Conservation (phyloP, 805 yeast species). For the Blastobotrys parvus region DNA sequence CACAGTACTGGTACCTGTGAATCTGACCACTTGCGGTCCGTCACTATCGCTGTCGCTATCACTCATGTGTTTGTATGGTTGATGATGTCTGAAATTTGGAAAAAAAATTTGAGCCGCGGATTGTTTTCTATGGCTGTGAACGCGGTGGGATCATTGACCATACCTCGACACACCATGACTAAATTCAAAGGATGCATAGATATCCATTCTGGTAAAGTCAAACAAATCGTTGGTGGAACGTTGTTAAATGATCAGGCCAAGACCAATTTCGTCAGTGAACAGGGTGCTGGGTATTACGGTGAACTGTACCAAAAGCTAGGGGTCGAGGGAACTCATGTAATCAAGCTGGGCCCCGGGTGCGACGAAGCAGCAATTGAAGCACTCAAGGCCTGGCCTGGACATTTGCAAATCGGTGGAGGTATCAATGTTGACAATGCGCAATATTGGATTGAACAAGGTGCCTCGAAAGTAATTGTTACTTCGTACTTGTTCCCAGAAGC, state of each 20-base stretch:
- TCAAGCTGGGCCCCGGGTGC: constrained; percentile 79
- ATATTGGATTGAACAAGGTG: constrained; percentile 69
- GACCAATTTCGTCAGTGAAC: constrained; percentile 72
- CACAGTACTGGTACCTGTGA: constrained; percentile 21
- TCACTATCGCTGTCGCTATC: background rate
- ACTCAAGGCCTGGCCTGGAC: constrained; percentile 58
- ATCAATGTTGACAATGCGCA: constrained; percentile 66
- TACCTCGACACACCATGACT: constrained; percentile 46
- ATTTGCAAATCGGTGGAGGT: constrained; percentile 90
- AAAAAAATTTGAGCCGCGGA: background rate
- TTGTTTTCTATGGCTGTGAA: background rate
- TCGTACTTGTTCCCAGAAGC: constrained; percentile 80
- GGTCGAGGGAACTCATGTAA: constrained; percentile 81
- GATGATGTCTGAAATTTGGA: background rate
- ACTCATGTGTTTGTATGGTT: background rate
- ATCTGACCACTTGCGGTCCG: constrained; percentile 23
- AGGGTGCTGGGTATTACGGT: constrained; percentile 72
- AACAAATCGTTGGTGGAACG: constrained; percentile 95
- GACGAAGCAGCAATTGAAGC: constrained; percentile 80
- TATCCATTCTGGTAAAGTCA: constrained; percentile 89
- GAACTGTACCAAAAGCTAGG: constrained; percentile 49
- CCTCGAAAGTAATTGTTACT: constrained; percentile 84
- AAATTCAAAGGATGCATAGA: constrained; percentile 91
- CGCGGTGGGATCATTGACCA: too few species aligned
- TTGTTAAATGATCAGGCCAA: constrained; percentile 37